Evolutionary conservation across 257 asterid genomes (phyloP).

Genomic region (Perilla frutescens): DNA sequence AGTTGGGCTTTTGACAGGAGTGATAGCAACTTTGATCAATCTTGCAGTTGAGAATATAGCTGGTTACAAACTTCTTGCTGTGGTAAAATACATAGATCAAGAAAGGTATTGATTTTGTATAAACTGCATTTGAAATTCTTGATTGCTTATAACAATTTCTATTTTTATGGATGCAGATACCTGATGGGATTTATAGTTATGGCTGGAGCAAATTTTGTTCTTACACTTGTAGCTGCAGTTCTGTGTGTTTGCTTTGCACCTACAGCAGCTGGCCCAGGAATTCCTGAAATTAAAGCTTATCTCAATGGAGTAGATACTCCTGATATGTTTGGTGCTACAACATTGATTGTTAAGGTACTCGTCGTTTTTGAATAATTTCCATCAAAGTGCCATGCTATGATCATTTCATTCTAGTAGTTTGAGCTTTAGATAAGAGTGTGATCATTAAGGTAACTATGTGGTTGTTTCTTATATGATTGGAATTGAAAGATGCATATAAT

Average conservation of each 20-base stretch:
- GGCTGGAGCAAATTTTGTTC: constrained; percentile 66
- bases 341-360: constrained; percentile 75
- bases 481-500: no score
- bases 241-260: constrained; percentile 87
- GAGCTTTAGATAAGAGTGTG: not conserved
- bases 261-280: constrained; percentile 96
- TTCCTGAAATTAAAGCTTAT: constrained; percentile 92
- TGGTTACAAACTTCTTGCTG: constrained; percentile 77
- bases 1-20: constrained; percentile 86
- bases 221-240: constrained; percentile 69
- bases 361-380: not conserved
- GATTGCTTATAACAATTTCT: not conserved
- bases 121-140: not conserved
- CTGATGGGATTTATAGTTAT: constrained; percentile 62
- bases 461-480: not conserved
- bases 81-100: constrained; percentile 60
- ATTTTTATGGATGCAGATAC: constrained; percentile 60
- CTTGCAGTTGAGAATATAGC: constrained; percentile 88
- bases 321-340: constrained; percentile 83
- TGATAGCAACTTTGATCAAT: constrained; percentile 76
- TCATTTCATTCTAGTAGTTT: not conserved
- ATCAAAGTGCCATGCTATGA: not conserved
- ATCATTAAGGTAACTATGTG: not conserved
- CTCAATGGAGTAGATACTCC: constrained; percentile 92
- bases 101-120: constrained; percentile 50